Evolutionary conservation across 495 filamentous ascomycete genomes (phyloP), one percentile per base, ranked within the genome.

Genomic region (Bacidia gigantensis): DNA sequence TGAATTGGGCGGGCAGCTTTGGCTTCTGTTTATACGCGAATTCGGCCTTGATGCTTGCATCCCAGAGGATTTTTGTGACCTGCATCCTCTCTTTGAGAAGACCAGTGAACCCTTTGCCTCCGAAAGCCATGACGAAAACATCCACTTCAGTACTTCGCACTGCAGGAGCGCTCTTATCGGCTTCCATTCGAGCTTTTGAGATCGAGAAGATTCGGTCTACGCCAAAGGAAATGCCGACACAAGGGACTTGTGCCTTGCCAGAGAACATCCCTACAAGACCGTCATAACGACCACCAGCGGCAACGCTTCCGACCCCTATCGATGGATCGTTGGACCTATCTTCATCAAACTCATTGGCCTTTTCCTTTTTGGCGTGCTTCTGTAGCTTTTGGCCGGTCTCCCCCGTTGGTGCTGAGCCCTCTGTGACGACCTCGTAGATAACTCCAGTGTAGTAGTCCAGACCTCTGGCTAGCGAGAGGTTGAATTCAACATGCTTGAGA

Each of bases 181-280:
- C 72, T 57, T 76, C 78, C 64, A 82, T 74, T n/a, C 80, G 76
- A 10, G 84, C 81, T 67, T 89, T 87, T 32, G 79, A 87, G 66
- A 96, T 86, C 45, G 83, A 86, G 69, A 94, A 95, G 59, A 97
- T 96, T 48, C 89, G 83, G 67, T 96, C 90, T 18, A 95, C 85
- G 49, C 90, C 90, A 65, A 96, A 95, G 11, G 87, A 94, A 56
- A 96, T 85, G 55, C 90, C 89, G 5, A 95, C 87, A 62, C 90
- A 95, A 23, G 90, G 90, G 35, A 95, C 86, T 61, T 87, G 81
- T 0, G 72, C 72, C 69, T 92, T 93, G 55, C 81, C 82, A 41
- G 70, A 72, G 73, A 94, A 96, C 87, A 95, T 95, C 65, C 84
- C 84, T 25, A 95, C 90, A 2, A 95, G 76, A 61, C 89, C 85